phyloP scores from a whole-genome alignment of 2,329 filamentous ascomycete species.

The Aureobasidium sp. region DNA sequence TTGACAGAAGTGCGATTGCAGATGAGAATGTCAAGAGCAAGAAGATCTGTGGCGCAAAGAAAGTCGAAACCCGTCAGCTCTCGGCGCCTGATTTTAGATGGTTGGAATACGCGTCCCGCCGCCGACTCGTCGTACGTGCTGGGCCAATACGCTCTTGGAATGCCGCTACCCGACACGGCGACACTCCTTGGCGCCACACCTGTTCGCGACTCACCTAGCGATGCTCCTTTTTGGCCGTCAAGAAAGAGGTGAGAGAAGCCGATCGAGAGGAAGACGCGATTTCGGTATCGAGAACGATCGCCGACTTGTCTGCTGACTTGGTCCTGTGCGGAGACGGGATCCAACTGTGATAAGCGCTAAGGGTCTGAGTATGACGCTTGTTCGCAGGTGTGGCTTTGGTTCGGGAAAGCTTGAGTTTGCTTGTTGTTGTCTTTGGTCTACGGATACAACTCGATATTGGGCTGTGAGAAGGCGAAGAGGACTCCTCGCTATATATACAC shows the following conservation, averaged over 20 bases:
- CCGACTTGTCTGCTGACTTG: constrained; percentile 1
- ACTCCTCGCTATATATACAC: background rate
- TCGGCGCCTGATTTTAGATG: constrained; percentile 13
- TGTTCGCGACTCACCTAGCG: background rate
- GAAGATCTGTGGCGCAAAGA: constrained; percentile 10
- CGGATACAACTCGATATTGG: background rate
- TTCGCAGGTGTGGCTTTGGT: background rate
- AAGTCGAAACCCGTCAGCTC: constrained; percentile 1
- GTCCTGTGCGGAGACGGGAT: constrained; percentile 1
- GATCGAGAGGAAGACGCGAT: background rate
- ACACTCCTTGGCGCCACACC: constrained; percentile 1
- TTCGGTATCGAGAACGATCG: background rate
- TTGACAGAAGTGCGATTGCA: background rate
- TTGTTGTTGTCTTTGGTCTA: background rate
- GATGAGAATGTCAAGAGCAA: background rate
- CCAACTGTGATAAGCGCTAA: constrained; percentile 1
- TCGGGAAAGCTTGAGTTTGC: background rate
- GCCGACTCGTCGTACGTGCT: background rate
- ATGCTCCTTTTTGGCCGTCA: background rate
- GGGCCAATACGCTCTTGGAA: background rate
- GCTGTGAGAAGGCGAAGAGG: background rate
- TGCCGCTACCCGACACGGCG: background rate
- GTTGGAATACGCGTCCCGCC: constrained; percentile 1
- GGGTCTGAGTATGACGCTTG: constrained; percentile 6
- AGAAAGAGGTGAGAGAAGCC: background rate